Percentiles rank a stretch among this genome's conserved stretches.
Conservation (phyloP, 192 early-diverging fungal genomes). For the Backusella tuberculispora region DNA sequence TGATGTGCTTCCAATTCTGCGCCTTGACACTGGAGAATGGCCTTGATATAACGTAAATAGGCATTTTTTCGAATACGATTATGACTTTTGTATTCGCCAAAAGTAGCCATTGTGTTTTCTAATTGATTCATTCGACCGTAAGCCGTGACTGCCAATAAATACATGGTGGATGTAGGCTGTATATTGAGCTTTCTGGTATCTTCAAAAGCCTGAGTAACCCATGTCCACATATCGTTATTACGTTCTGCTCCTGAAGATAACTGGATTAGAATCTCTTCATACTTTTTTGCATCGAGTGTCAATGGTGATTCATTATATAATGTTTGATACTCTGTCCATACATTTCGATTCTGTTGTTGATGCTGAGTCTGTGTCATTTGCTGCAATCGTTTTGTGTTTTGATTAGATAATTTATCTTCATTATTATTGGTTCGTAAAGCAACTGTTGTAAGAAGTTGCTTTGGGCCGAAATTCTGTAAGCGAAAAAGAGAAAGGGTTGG, state of each 20-base stretch:
- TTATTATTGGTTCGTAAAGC: neutral
- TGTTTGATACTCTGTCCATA: neutral
- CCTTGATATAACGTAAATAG: slow-evolving; percentile 1
- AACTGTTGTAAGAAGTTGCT: neutral
- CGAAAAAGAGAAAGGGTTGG: neutral
- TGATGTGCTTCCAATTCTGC: neutral
- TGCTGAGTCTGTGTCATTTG: neutral
- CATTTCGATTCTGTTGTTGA: neutral
- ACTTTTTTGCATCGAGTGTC: slow-evolving; percentile 10
- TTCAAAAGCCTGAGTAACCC: slow-evolving; percentile 15
- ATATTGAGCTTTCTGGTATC: neutral
- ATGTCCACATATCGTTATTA: neutral
- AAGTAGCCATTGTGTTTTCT: neutral
- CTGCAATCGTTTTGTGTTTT: neutral
- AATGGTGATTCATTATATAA: neutral
- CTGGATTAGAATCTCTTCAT: neutral
- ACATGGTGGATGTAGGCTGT: neutral
- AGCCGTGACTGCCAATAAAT: neutral
- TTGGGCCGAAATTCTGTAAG: neutral
- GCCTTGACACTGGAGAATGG: neutral
- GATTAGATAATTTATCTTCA: neutral
- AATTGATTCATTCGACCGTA: neutral
- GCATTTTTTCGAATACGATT: neutral
- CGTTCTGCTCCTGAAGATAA: neutral
- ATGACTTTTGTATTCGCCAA: neutral